Base-by-base conservation (phyloP, 345 rosid genomes). In the Turnera subulata region DNA sequence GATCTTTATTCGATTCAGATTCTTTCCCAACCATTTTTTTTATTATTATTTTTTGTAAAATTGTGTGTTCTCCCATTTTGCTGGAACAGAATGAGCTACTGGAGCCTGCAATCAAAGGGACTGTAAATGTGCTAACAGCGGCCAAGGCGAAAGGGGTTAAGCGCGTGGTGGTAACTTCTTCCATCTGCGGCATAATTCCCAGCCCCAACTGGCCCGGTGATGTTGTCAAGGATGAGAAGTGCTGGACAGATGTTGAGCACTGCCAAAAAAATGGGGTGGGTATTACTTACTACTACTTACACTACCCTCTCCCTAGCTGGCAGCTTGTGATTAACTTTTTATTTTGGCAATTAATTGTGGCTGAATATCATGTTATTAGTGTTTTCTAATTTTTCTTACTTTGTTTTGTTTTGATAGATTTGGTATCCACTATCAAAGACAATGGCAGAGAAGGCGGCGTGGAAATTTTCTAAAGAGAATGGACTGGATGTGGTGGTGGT, bases 131-230 rank as follows among this genome's bases (percentile, higher is more conserved):
- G 45, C 71, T 93, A 14, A 78, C 74, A 53, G 96, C 92, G 14
- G 86, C 96, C 2, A 87, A 85, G 76, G 83, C 80, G 55, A 73
- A 73, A 1, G 94, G 90, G 6, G 90, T 82, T 9, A 76, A 44
- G 78, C 94, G 97, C 32, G 96, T 93, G 73, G 95, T 87, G 62
- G 74, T 87, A 56, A 93, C 95, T n/a, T 93, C 97, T 2, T 93
- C 96, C 0, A 35, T 77, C 72, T 85, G 94, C 6, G 83, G 96
- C 26, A 87, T 89, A 47, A 81, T 74, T 0, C 96, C 96, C 0
- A 87, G 84, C 71, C 99, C 97, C 20, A 68, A 76, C 8, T 89
- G 99, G 99, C 99, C 95, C 6, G 75, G 75, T 0, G 91, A 89
- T 63, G 73, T 71, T 63, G 70, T 87, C 63, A 85, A 80, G 82